phyloP scores from a whole-genome alignment of 352 stramenopile species.

The Globisporangium radiosum region DNA sequence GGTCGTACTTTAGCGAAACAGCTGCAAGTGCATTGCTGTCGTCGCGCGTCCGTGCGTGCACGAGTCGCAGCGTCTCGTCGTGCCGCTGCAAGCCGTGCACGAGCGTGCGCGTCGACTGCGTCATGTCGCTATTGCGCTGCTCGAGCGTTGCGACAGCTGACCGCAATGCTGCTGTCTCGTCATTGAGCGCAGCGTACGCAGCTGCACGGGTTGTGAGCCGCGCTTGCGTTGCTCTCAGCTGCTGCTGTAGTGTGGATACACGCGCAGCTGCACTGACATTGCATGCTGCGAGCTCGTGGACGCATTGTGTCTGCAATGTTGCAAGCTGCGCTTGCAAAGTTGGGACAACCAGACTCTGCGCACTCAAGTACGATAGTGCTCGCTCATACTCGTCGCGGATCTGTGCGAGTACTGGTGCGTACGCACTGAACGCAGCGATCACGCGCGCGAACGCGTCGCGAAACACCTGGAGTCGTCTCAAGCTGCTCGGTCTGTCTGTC shows the following conservation, averaged over 20 bases:
- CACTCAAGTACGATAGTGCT: slow-evolving; percentile 22
- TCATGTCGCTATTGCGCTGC: slow-evolving; percentile 31
- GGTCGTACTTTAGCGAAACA: slow-evolving; percentile 55
- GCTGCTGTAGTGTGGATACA: slow-evolving; percentile 29
- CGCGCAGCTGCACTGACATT: slow-evolving; percentile 33
- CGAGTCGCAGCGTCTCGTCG: slow-evolving; percentile 60
- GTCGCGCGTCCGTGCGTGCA: slow-evolving; percentile 46
- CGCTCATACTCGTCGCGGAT: slow-evolving; percentile 65
- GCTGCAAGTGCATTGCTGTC: slow-evolving; percentile 43
- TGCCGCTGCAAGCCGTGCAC: slow-evolving; percentile 67
- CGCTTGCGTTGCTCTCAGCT: slow-evolving; percentile 52
- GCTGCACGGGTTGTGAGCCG: slow-evolving; percentile 43
- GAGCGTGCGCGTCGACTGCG: slow-evolving; percentile 45
- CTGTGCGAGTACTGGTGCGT: slow-evolving; percentile 47
- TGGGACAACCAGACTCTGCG: slow-evolving; percentile 35
- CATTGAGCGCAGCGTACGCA: slow-evolving; percentile 25
- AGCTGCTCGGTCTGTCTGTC: not conserved
- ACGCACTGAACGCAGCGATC: slow-evolving; percentile 58
- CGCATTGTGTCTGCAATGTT: slow-evolving; percentile 52
- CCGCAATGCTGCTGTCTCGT: slow-evolving; percentile 23
- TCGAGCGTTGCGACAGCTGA: slow-evolving; percentile 22
- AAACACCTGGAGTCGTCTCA: slow-evolving; percentile 50
- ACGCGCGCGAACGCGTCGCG: slow-evolving; percentile 40
- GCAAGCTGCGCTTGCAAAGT: slow-evolving; percentile 46
- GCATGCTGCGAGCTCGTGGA: slow-evolving; percentile 43